Conservation (phyloP, 2,329 filamentous ascomycete genomes). For the Tolypocladium amazonense region DNA sequence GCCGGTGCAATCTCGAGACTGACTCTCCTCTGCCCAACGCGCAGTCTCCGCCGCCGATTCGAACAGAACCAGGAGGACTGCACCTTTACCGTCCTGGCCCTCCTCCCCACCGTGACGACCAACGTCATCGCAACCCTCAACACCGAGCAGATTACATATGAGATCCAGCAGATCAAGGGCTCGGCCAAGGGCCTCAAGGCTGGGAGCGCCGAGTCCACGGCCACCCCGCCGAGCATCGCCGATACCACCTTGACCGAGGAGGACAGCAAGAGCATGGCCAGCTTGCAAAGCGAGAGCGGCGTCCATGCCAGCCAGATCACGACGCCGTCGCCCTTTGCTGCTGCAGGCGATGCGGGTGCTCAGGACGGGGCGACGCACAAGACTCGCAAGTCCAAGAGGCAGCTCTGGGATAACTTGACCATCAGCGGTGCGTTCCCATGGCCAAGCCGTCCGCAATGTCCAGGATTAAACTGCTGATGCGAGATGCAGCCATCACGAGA, state of each 20-base stretch:
- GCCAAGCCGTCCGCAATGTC: not conserved
- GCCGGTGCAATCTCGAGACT: not conserved
- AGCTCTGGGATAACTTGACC: constrained; percentile 95
- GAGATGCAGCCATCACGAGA: constrained; percentile 59
- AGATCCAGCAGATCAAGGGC: constrained; percentile 86
- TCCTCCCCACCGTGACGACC: constrained; percentile 82
- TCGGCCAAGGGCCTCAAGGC: constrained; percentile 48
- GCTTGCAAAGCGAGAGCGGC: constrained; percentile 71
- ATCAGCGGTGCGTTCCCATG: constrained; percentile 63
- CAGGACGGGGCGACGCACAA: constrained; percentile 38
- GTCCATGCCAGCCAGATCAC: constrained; percentile 71
- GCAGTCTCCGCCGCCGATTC: constrained; percentile 84
- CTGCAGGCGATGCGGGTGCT: constrained; percentile 19
- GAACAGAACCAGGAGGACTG: constrained; percentile 99
- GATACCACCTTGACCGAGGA: constrained; percentile 73
- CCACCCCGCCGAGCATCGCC: constrained; percentile 46
- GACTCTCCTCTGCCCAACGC: not conserved
- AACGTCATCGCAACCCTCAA: constrained; percentile 82
- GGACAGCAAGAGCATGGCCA: constrained; percentile 66
- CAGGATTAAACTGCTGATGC: not conserved
- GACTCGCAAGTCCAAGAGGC: constrained; percentile 67
- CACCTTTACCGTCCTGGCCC: constrained; percentile 92
- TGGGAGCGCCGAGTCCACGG: constrained; percentile 39
- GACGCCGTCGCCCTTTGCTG: constrained; percentile 39
- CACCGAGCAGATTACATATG: constrained; percentile 84